Evolutionary conservation across 495 filamentous ascomycete genomes (phyloP).

Genomic region (Penicillium antarcticum): DNA sequence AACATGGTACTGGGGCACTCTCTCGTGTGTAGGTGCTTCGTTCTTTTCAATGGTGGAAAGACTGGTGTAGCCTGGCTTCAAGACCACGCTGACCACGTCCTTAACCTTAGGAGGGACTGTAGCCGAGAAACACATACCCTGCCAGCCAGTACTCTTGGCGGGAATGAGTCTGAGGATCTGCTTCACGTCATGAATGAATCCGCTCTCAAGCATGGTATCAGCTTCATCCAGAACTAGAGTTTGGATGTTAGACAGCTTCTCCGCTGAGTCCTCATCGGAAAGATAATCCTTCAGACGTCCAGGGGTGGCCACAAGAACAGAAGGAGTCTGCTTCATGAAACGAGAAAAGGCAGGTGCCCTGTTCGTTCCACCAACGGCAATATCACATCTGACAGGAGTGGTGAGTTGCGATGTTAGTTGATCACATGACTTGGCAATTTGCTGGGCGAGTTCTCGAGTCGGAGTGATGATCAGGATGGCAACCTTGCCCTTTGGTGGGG

Average conservation of each 20-base stretch:
- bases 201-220: conserved; percentile 61
- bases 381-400: conserved; percentile 44
- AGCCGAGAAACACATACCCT: conserved; percentile 71
- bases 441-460: conserved; percentile 63
- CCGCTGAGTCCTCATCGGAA: conserved; percentile 37
- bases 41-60: conserved; percentile 61
- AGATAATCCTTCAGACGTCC: conserved; percentile 63
- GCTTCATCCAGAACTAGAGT: conserved; percentile 67
- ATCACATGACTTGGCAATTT: conserved; percentile 60
- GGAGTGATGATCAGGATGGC: conserved; percentile 63
- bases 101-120: conserved; percentile 62
- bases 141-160: conserved; percentile 53
- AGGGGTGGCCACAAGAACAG: conserved; percentile 60
- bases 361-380: conserved; percentile 52
- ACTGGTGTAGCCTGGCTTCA: conserved; percentile 52
- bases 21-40: conserved; percentile 58
- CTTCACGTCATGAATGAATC: conserved; percentile 57
- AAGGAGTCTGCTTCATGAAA: conserved; percentile 48
- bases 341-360: conserved; percentile 40
- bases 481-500: conserved; percentile 43
- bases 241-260: conserved; percentile 47
- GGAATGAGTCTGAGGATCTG: conserved; percentile 56
- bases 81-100: conserved; percentile 56
- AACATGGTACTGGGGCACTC: conserved; percentile 59
- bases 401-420: conserved; percentile 43